Evolutionary conservation across 495 filamentous ascomycete genomes (phyloP), one percentile per base, ranked within the genome.

Genomic region (Hypoxylon fragiforme): DNA sequence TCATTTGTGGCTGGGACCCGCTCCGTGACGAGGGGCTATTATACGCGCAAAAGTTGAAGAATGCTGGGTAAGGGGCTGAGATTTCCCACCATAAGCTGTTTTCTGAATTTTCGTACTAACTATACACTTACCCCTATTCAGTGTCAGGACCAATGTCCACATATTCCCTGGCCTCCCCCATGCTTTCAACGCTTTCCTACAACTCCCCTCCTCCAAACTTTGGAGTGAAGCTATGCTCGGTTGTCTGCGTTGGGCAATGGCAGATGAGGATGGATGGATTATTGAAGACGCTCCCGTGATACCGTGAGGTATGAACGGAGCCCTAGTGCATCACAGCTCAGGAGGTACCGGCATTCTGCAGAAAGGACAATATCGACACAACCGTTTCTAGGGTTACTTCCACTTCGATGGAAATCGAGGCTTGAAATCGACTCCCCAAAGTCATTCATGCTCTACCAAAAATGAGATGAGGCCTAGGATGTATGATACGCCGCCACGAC

Each of bases 1-100:
- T 76, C 7, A 62, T 80, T 44, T 65, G 72, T 0, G 79, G 78
- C 0, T 61, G 65, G 63, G 77, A 80, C 61, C 70, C 71, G 3
- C 61, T 80, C 19, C 63, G 77, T 6, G 76, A 79, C 52, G 74
- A 80, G 63, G 76, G 62, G 5, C 36, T 81, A 14, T 63, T 71
- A 38, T 79, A 67, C 57, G 74, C 69, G 14, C 66, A 72, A 64
- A 60, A 74, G 46, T 57, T 81, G 9, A 69, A 62, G 44, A 72
- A 70, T 51, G 71, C 70, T 58, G 73, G 75, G 78, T 80, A 63
- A 65, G 77, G 20, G n/a, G 37, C 16, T 8, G 18, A 19, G 1
- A 1, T 42, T 12, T n/a, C 8, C n/a, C 21, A 9, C 11, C 12
- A 24, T 24, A 7, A 3, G 21, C 1, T 3, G 11, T 1, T 26